Conservation (phyloP, 1,139 yeast species). For the Kodamaea sp. region DNA sequence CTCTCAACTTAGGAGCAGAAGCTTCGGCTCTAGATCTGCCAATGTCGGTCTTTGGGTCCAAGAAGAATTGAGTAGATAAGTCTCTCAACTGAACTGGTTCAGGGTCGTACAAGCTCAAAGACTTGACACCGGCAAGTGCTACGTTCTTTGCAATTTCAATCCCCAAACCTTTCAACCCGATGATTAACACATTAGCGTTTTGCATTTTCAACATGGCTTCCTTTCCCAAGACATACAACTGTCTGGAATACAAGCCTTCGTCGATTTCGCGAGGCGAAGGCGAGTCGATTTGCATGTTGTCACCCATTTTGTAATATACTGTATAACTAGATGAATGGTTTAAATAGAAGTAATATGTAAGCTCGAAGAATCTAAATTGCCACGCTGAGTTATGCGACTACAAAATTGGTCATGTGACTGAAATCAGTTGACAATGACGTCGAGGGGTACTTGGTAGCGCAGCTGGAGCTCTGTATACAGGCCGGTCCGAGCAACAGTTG, state of each 20-base stretch:
- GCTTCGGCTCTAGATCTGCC: conserved; percentile 80
- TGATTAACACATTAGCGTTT: conserved; percentile 79
- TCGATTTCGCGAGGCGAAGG: conserved; percentile 66
- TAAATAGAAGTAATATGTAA: no score
- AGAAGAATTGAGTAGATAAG: conserved; percentile 86
- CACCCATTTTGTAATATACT: conserved; percentile 29
- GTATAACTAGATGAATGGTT: no score
- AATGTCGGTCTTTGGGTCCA: conserved; percentile 59
- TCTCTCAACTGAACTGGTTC: conserved; percentile 65
- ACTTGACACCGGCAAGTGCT: conserved; percentile 95
- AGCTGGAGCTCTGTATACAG: no score
- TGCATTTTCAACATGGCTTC: conserved; percentile 99
- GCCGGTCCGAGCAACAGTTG: no score
- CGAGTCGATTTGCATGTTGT: conserved; percentile 57
- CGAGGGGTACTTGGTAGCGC: no score
- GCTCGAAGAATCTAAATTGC: no score
- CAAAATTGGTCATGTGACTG: no score
- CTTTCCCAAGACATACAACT: conserved; percentile 87
- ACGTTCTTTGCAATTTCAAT: conserved; percentile 95
- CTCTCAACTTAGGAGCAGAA: conserved; percentile 66
- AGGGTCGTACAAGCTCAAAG: conserved; percentile 87
- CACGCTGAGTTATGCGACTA: no score
- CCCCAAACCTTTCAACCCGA: conserved; percentile 91
- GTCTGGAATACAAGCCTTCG: conserved; percentile 94
- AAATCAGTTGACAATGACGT: no score